Base-by-base conservation (phyloP, 1,139 yeast species). In the Yarrowia galli region DNA sequence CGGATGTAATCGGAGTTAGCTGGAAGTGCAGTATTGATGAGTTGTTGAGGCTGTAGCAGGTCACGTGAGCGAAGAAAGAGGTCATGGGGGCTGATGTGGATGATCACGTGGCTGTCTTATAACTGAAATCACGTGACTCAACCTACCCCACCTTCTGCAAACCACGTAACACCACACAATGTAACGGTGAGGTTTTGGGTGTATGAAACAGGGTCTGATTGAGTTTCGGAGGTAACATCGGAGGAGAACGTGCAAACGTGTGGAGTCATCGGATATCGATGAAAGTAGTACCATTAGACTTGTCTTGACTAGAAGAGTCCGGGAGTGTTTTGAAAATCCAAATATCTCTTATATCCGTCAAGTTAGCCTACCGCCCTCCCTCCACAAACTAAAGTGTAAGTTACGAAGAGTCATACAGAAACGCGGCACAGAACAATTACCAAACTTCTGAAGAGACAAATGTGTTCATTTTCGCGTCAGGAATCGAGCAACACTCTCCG, bases 1-100 rank as follows among this genome's bases (percentile, higher is more conserved):
- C 56, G 56, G 56, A 32, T 12, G 40, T n/a, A 32, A 23, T 32
- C 54, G 54, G 54, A 32, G 38, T 18, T 49, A 32, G 32, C 9
- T n/a, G n/a, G n/a, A n/a, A n/a, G n/a, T n/a, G n/a, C n/a, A n/a
- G n/a, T n/a, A n/a, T n/a, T n/a, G n/a, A n/a, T n/a, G n/a, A n/a
- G n/a, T n/a, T n/a, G n/a, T n/a, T n/a, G n/a, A n/a, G n/a, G n/a
- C n/a, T n/a, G n/a, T n/a, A n/a, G n/a, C n/a, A 2, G 8, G 9
- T 3, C 32, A 28, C 32, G 32, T 28, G 32, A 28, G 1, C 32
- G n/a, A 28, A 5, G 32, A 28, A 10, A 25, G 28, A 7, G n/a
- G n/a, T n/a, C n/a, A n/a, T n/a, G n/a, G n/a, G n/a, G n/a, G n/a
- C n/a, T n/a, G 6, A 25, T 2, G 36, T 32, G 36, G 12, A 35